Percentiles rank a stretch among this genome's conserved stretches.
phyloP scores from a whole-genome alignment of 2,329 filamentous ascomycete species.

The Arthroderma sp. region DNA sequence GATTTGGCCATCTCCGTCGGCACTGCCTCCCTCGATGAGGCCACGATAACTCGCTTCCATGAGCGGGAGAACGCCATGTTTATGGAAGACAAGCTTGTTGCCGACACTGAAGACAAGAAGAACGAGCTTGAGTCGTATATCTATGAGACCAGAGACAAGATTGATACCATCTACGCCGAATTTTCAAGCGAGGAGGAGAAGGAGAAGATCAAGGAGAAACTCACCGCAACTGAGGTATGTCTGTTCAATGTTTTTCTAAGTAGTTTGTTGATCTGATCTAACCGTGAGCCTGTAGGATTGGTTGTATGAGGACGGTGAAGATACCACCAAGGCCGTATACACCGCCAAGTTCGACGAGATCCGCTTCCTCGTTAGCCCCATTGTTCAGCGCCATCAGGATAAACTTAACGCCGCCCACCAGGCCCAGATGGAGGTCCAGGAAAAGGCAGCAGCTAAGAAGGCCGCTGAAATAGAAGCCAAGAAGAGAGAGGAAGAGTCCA shows the following conservation, averaged over 20 bases:
- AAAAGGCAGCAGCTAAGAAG: slow-evolving; percentile 51
- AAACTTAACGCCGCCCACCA: slow-evolving; percentile 80
- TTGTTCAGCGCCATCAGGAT: slow-evolving; percentile 89
- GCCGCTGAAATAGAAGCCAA: slow-evolving; percentile 58
- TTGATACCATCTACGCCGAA: slow-evolving; percentile 80
- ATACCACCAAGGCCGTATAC: slow-evolving; percentile 87
- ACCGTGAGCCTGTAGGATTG: slow-evolving; percentile 54
- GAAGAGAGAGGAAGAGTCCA: slow-evolving; percentile 59
- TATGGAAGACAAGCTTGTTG: slow-evolving; percentile 96
- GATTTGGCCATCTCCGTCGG: slow-evolving; percentile 78
- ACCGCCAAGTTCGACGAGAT: slow-evolving; percentile 93
- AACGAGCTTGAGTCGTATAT: slow-evolving; percentile 97
- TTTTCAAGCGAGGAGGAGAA: slow-evolving; percentile 90
- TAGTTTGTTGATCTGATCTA: slow-evolving; percentile 13
- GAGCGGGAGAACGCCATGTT: slow-evolving; percentile 87
- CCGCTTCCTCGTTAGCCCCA: slow-evolving; percentile 74
- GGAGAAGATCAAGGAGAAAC: slow-evolving; percentile 67
- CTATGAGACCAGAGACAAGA: slow-evolving; percentile 91
- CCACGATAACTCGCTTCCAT: slow-evolving; percentile 50
- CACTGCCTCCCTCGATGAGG: slow-evolving; percentile 63
- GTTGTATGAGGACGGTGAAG: slow-evolving; percentile 95
- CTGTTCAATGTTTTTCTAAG: background rate
- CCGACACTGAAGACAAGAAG: slow-evolving; percentile 98
- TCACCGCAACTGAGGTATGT: slow-evolving; percentile 73
- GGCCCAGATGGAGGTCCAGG: slow-evolving; percentile 52